Evolutionary conservation across 2,329 filamentous ascomycete species (phyloP), one percentile per base, ranked within the genome.

Genomic region (Fusarium phyllophilum): DNA sequence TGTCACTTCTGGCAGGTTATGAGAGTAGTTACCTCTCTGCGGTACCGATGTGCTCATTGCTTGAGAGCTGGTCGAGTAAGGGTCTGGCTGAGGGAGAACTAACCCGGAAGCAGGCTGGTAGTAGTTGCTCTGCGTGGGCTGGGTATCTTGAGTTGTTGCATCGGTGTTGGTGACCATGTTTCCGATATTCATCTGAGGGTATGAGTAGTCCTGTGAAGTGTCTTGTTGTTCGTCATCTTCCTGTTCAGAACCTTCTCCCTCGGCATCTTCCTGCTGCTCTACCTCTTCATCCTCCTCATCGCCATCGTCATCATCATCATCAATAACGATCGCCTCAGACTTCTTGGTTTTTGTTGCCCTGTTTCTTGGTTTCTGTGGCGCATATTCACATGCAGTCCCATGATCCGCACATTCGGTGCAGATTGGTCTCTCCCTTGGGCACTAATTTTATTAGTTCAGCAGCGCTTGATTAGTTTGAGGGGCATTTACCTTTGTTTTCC

Each of bases 371-470:
- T 78, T 82, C 18, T 78, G 77, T n/a, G 79, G 73, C 29, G 84
- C 79, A 70, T 86, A 87, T 54, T 83, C 78, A 67, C 85, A 87
- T 13, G 70, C 66, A 10, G 77, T 63, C 1, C 80, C 80, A 10
- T 75, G 64, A 12, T 75, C 70, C 29, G 79, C 61, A 33, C 85
- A 87, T 42, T 81, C 80, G 12, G 76, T 77, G 68, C 86, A 87
- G 4, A 75, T 75, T 8, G 85, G 85, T 44, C 78, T 81, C 46
- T 82, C 81, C 52, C 79, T 83, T 17, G 84, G 81, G 49, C 85
- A 87, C 84, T 86, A 29, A 20, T 31, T 18, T 9, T 44, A 22
- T 68, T 46, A 64, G 57, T 24, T 57, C 48, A n/a, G 36, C 24
- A 15, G 26, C 17, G 36, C n/a, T 31, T 13, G 18, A 22, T 14